Evolutionary conservation across 805 yeast species (phyloP), one percentile per base, ranked within the genome.

Genomic region (Candida pini): DNA sequence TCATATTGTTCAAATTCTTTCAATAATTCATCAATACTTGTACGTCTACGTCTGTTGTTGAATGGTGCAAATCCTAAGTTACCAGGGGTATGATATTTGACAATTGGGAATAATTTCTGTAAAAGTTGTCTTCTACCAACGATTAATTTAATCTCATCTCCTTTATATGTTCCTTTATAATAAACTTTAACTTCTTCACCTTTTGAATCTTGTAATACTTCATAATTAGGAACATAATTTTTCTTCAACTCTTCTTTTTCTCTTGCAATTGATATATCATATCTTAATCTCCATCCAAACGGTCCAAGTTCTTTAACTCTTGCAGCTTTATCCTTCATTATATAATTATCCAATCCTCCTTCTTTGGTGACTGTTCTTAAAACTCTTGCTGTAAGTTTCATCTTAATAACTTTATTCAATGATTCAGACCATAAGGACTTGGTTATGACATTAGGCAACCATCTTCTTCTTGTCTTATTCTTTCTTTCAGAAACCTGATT

Each of bases 241-340:
- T 55, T 40, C 54, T 56, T 36, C 66, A 67, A 36, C 62, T 59
- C 39, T 68, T 66, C 41, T 61, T 62, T 37, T 61, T 64, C 33
- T 51, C 47, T 48, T 51, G 68, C 48, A 63, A 63, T 49, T 60
- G 90, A 58, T 12, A 92, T 78, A 37, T 77, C 73, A 58, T 81
- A 89, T 53, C 90, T 81, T 47, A 92, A 68, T 49, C 74, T 75
- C 97, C 97, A 92, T 22, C 97, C 98, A 38, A 74, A 68, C 35
- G 89, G 81, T 0, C 98, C 98, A 53, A 92, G 65, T 56, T 92
- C 95, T 65, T 92, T 92, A 45, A 86, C 69, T 64, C 98, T 73
- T 3, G 95, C 94, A 5, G 94, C 68, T 47, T 83, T 86, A 40
- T 88, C 95, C 61, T 92, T 92, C 28, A 78, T 71, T 41, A 92